These are phyloP conservation scores for Neoarthrinium moseri DNA, from an alignment of 2,329 filamentous ascomycete genomes.

Conservation along the genomic window DNA sequence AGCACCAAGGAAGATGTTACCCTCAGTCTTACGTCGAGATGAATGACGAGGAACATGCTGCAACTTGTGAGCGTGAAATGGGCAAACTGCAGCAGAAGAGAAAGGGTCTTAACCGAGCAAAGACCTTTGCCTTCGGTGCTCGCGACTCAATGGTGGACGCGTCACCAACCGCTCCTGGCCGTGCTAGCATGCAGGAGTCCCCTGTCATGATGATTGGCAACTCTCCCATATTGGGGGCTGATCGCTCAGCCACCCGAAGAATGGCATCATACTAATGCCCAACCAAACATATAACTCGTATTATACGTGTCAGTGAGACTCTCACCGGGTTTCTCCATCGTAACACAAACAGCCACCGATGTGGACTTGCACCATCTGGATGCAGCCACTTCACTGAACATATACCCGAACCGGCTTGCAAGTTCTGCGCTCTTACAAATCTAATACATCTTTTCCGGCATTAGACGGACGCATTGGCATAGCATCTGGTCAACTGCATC, in stretches of 20 bases:
- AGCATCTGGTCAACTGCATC: constrained; percentile 27
- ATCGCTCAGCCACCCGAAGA: constrained; percentile 55
- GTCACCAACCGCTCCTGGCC: constrained; percentile 57
- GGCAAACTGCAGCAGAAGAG: constrained; percentile 84
- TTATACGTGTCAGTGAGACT: not conserved
- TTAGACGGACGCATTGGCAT: constrained; percentile 30
- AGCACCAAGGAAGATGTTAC: constrained; percentile 78
- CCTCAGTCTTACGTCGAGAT: constrained; percentile 97
- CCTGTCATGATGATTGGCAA: constrained; percentile 43
- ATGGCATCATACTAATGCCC: constrained; percentile 62
- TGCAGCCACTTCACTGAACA: not conserved
- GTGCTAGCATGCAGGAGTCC: constrained; percentile 37
- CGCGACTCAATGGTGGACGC: constrained; percentile 55
- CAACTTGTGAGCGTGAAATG: constrained; percentile 91
- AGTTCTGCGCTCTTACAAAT: constrained; percentile 5
- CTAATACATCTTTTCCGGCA: constrained; percentile 23
- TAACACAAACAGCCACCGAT: not conserved
- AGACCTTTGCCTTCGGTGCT: constrained; percentile 94
- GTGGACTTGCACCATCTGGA: not conserved
- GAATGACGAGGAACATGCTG: constrained; percentile 87
- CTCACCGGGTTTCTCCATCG: not conserved
- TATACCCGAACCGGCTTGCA: constrained; percentile 11
- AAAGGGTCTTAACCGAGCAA: constrained; percentile 80
- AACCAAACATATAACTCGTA: not conserved
- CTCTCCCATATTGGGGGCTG: constrained; percentile 43